Evolutionary conservation across 2,329 filamentous ascomycete species (phyloP), one percentile per base, ranked within the genome.

Genomic region (Aspergillus floridensis): DNA sequence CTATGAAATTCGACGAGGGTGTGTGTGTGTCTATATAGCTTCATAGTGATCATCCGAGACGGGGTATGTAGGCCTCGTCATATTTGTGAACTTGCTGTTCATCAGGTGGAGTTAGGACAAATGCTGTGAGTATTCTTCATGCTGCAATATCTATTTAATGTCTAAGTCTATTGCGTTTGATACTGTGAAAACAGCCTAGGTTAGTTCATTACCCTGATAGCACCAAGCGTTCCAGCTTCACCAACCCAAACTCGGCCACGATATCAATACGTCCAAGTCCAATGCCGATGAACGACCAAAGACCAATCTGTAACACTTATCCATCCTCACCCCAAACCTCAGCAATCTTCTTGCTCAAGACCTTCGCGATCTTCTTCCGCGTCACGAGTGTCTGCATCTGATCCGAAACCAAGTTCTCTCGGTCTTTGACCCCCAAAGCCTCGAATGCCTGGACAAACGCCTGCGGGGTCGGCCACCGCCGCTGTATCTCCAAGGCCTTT

Each of bases 401-500:
- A 19, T 77, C 79, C 4, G 80, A 82, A 1, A 92, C 82, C 75
- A 92, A 76, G 32, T 84, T 83, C 49, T 82, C 79, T 68, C 85
- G 86, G 52, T 81, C 81, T 67, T 85, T 88, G 53, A 66, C 60
- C 8, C 67, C 68, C 53, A 85, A 84, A 0, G 73, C 74, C 65
- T 86, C 83, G 67, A 86, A 92, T 0, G 89, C 90, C 68, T 87
- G 84, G n/a, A 91, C 78, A 53, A 95, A 85, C 1, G 86, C 85
- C 59, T 84, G 80, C 0, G 91, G 91, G 2, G 90, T 93, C 64
- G 82, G 85, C 89, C 90, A 95, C n/a, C 81, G 77, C 65, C 86
- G 87, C 70, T 93, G 90, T 12, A 95, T 91, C 74, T 91, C 90
- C 5, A 93, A 74, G 0, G 91, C 91, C 67, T 90, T 91, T 66